phyloP scores from a whole-genome alignment of 1,284 basidiomycete species.

The Heterobasidion annosum region DNA sequence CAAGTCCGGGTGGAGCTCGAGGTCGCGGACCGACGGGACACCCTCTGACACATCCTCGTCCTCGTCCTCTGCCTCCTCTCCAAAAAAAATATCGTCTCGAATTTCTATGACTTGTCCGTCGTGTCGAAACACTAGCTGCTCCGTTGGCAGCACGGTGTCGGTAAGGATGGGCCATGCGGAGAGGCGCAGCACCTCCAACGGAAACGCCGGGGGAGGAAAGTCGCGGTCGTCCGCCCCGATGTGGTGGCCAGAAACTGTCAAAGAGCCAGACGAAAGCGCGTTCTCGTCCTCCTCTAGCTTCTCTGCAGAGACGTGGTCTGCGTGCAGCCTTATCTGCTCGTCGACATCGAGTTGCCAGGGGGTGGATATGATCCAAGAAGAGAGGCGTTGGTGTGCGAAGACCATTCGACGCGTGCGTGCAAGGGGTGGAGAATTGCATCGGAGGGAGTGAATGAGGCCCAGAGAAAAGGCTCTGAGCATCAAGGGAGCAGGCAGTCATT shows the following conservation, averaged over 20 bases:
- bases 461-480: slow-evolving; percentile 76
- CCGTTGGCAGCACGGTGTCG: too few species aligned
- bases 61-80: background rate
- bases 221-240: background rate
- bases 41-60: background rate
- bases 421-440: background rate
- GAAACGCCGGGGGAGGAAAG: background rate
- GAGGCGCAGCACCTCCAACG: too few species aligned
- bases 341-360: too few species aligned
- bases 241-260: background rate
- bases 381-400: background rate
- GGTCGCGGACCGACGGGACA: background rate
- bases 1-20: background rate
- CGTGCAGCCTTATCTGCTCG: too few species aligned
- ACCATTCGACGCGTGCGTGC: background rate
- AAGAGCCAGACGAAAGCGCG: background rate
- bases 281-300: background rate
- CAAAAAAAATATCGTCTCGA: too few species aligned
- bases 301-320: too few species aligned
- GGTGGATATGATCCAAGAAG: background rate
- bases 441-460: slow-evolving; percentile 36
- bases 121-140: too few species aligned
- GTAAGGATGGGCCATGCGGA: background rate
- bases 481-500: slow-evolving; percentile 64
- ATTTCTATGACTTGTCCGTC: too few species aligned